phyloP scores from a whole-genome alignment of 495 filamentous ascomycete species.

The Jackrogersella multiformis region DNA sequence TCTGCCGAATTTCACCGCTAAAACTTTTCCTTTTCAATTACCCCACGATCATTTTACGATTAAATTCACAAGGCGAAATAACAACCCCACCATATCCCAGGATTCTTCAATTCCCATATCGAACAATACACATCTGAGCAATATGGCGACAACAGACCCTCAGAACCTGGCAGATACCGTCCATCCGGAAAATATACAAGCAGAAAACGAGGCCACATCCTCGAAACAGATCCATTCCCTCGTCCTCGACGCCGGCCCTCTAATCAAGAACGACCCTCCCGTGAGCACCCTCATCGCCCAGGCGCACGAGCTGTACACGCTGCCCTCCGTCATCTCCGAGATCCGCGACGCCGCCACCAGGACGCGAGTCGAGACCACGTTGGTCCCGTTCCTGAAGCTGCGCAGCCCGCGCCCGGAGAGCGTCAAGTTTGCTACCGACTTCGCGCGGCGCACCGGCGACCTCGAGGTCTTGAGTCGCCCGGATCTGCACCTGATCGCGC shows the following conservation, averaged over 20 bases:
- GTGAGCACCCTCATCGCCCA: constrained; percentile 79
- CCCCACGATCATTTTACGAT: constrained; percentile 34
- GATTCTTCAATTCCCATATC: background rate
- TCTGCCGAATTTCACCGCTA: constrained; percentile 42
- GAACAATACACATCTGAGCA: background rate
- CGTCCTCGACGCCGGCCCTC: constrained; percentile 88
- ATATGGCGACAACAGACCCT: constrained; percentile 36
- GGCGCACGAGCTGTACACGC: constrained; percentile 81
- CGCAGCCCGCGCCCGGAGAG: constrained; percentile 77
- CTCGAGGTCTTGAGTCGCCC: constrained; percentile 83
- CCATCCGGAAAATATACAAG: background rate
- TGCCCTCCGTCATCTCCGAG: constrained; percentile 86
- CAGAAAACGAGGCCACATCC: constrained; percentile 12
- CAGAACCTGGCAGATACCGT: constrained; percentile 5
- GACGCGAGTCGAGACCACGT: constrained; percentile 78
- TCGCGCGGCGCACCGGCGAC: constrained; percentile 90
- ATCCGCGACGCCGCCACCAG: constrained; percentile 88
- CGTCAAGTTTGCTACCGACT: constrained; percentile 79
- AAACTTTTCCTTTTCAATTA: constrained; percentile 41
- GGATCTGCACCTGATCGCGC: constrained; percentile 87
- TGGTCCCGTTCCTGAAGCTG: constrained; percentile 84
- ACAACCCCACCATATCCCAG: constrained; percentile 37
- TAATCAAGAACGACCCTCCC: constrained; percentile 86
- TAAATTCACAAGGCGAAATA: constrained; percentile 20
- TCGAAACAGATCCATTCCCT: constrained; percentile 81